Base-by-base conservation (phyloP, 495 filamentous ascomycete genomes). In the Hypoxylon crocopeplum region DNA sequence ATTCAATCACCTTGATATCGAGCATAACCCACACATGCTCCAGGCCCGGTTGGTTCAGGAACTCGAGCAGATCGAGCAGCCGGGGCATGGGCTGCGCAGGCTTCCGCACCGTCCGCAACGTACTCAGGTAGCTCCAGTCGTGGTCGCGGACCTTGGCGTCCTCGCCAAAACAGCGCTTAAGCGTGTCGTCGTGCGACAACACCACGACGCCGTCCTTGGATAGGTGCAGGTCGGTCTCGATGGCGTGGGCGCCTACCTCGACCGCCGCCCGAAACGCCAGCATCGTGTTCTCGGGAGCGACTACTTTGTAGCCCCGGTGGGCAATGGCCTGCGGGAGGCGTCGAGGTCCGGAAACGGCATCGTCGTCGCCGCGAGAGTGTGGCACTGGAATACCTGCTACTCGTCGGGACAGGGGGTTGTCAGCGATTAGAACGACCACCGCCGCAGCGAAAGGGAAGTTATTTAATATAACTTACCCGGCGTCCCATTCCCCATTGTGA, bases 211-310 rank as follows among this genome's bases (percentile, higher is more conserved):
- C 85, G 69, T 98, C 93, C 48, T 82, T 85, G 1, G 90, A 86
- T 17, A 96, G 67, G 62, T 96, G 93, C 13, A 97, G 67, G 69
- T 98, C 93, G 7, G 91, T 91, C 73, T 98, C 93, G 13, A 98
- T 75, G 0, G 90, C 93, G 67, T 97, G 82, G 2, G 87, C 84
- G 21, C 92, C 91, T 19, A 83, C 84, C 12, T 82, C 74, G 0
- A 92, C 78, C 3, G 93, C 93, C 2, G 77, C 86, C 34, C 77
- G 73, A 73, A 97, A 94, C 6, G 90, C 89, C 11, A 74, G 77
- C 78, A 97, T 83, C 2, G 90, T 88, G 71, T 98, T 98, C 74
- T 98, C 93, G 0, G 93, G 92, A 60, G 82, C 89, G 30, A 80
- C 78, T 0, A 81, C 84, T 65, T 88, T 93, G 76, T 87, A 94